Evolutionary conservation across 1,139 yeast species (phyloP).

Genomic region (Kodamaea sp.): DNA sequence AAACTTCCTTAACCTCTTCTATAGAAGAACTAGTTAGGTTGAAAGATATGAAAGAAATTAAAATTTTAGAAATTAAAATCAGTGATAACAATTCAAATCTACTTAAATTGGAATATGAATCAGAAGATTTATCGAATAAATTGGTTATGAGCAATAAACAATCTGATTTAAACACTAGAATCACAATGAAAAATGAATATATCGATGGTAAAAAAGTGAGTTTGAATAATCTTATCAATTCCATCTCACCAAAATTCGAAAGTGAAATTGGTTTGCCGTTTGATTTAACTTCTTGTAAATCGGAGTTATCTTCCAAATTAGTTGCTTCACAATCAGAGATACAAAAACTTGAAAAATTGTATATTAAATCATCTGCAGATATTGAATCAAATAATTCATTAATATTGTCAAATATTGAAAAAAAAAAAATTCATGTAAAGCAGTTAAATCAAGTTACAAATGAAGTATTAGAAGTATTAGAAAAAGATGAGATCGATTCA

Average conservation of each 20-base stretch:
- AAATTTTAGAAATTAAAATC: conserved; percentile 34
- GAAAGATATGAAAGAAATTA: conserved; percentile 27
- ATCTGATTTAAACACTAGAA: conserved; percentile 40
- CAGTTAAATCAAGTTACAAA: conserved; percentile 16
- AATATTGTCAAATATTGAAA: conserved; percentile 12
- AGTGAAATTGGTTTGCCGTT: conserved; percentile 19
- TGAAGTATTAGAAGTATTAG: conserved; percentile 26
- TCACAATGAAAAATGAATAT: conserved; percentile 14
- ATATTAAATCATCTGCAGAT: conserved; percentile 6
- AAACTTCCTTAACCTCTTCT: conserved; percentile 31
- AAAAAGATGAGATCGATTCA: conserved; percentile 47
- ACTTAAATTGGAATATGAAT: conserved; percentile 43
- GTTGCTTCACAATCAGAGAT: conserved; percentile 9
- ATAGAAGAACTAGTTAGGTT: conserved; percentile 26
- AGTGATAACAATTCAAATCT: conserved; percentile 37
- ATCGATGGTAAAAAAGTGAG: conserved; percentile 16
- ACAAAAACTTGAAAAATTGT: conserved; percentile 10
- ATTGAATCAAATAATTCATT: conserved; percentile 15
- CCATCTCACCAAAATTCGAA: conserved; percentile 14
- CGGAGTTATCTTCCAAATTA: conserved; percentile 15
- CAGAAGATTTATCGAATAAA: conserved; percentile 52
- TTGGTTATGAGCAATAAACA: conserved; percentile 53
- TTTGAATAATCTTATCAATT: conserved; percentile 18
- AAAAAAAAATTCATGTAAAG: conserved; percentile 13
- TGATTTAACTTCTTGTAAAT: conserved; percentile 21